Evolutionary conservation across 2,329 filamentous ascomycete species (phyloP).

Genomic region (Fusarium floridanum): DNA sequence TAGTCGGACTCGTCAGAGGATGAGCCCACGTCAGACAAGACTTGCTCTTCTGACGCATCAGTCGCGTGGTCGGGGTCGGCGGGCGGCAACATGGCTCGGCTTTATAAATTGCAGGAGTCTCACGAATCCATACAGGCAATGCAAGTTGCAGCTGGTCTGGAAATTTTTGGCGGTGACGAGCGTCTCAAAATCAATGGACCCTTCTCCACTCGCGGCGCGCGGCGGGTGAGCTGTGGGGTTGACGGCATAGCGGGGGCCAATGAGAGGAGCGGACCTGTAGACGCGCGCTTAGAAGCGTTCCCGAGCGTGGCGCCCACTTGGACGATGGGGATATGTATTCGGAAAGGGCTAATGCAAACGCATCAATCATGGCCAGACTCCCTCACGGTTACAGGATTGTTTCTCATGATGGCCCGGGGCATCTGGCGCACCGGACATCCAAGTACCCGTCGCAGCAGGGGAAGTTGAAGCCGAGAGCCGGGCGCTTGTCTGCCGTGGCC

Average conservation of each 20-base stretch:
- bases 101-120: slow-evolving; percentile 43
- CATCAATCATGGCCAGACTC: not conserved
- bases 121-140: slow-evolving; percentile 28
- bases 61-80: slow-evolving; percentile 35
- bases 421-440: not conserved
- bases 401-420: not conserved
- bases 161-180: slow-evolving; percentile 47
- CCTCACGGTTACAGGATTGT: slow-evolving; percentile 3
- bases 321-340: not conserved
- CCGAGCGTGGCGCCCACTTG: not conserved
- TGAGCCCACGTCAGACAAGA: slow-evolving; percentile 31
- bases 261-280: slow-evolving; percentile 25
- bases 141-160: slow-evolving; percentile 25
- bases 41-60: slow-evolving; percentile 32
- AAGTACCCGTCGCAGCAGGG: not conserved
- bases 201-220: slow-evolving; percentile 18
- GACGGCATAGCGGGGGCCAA: slow-evolving; percentile 21
- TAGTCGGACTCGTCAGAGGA: slow-evolving; percentile 62
- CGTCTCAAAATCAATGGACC: slow-evolving; percentile 40
- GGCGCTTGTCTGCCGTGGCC: slow-evolving; percentile 27
- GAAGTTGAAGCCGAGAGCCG: slow-evolving; percentile 13
- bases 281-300: slow-evolving; percentile 47
- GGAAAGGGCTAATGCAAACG: slow-evolving; percentile 5
- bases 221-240: slow-evolving; percentile 26
- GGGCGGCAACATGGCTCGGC: slow-evolving; percentile 37